Evolutionary conservation across 192 early-diverging fungal genomes (phyloP), one percentile per base, ranked within the genome.

Genomic region (Geosiphon pyriformis): DNA sequence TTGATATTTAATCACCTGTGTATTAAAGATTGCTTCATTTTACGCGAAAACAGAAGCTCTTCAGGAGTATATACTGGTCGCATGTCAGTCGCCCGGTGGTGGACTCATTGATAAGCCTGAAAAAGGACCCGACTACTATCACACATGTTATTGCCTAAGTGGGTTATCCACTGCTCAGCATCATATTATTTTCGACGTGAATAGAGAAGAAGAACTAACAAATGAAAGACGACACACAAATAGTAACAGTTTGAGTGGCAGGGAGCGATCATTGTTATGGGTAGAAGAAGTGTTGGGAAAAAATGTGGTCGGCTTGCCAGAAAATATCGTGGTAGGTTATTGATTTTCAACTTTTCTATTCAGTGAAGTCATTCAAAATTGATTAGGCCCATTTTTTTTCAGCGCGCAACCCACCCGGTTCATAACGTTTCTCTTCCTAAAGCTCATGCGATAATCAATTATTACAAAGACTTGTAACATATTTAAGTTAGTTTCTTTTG

Each of bases 51-150:
- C 61, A 88, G 89, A 87, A 25, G 84, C 85, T 10, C 73, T 99
- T 29, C 92, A 94, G 76, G 81, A 91, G 65, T 99, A 99, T 61
- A 78, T 95, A 30, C 74, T 96, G n/a, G 69, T 87, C 0, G 92
- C 92, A 65, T 94, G 93, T 69, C 95, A 99, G 70, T 71, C 80
- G 37, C 72, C 74, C 15, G 58, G 61, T 1, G 96, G 96, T 3
- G 96, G 96, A 2, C 71, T 97, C 57, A 81, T 85, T 35, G 96
- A 99, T 73, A 99, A 96, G 71, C 96, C 96, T 1, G 85, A 80
- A 69, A 92, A 90, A 53, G 49, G 68, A 1, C 82, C 89, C 0
- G 96, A 98, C 69, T 87, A 86, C 49, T 99, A 99, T 75, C 96
- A 99, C 69, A 94, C 94, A 34, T 95, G 93, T 66, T 99, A 99